A percentile compares a stretch with the other conserved stretches of the same genome.
Evolutionary conservation across 805 yeast species (phyloP).

Genomic region (Lipomyces sp.): DNA sequence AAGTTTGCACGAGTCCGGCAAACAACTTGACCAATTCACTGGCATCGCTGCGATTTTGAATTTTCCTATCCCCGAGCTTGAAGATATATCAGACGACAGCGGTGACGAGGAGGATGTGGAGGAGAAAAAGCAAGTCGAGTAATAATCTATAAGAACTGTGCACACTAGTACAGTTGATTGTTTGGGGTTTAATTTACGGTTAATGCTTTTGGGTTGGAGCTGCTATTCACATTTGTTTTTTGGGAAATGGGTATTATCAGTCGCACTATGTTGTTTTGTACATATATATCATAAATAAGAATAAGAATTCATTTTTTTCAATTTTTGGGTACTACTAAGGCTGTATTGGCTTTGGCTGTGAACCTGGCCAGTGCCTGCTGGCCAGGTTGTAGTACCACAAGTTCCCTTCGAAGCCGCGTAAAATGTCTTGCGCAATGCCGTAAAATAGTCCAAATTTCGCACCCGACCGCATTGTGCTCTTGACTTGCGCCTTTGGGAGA

Average conservation of each 20-base stretch:
- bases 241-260: too few relatives aligned
- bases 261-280: not conserved
- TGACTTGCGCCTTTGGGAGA: conserved; percentile 31
- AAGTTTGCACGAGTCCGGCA: conserved; percentile 84
- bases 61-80: conserved; percentile 69
- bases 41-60: conserved; percentile 86
- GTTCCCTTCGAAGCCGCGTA: conserved; percentile 54
- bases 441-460: conserved; percentile 54
- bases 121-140: too few relatives aligned
- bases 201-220: too few relatives aligned
- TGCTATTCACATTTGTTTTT: too few relatives aligned
- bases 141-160: too few relatives aligned
- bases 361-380: too few relatives aligned
- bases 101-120: conserved; percentile 34
- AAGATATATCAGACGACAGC: conserved; percentile 61
- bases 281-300: too few relatives aligned
- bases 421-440: conserved; percentile 65
- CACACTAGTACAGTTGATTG: too few relatives aligned
- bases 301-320: too few relatives aligned
- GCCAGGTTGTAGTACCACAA: conserved; percentile 54
- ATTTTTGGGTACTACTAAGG: too few relatives aligned
- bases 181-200: too few relatives aligned
- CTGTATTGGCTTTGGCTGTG: too few relatives aligned
- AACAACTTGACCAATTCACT: conserved; percentile 80
- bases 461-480: conserved; percentile 47